A percentile compares a stretch with the other conserved stretches of the same genome.
These are phyloP conservation scores for Lindgomyces ingoldianus DNA, from an alignment of 495 filamentous ascomycete species.

Conservation along the genomic window DNA sequence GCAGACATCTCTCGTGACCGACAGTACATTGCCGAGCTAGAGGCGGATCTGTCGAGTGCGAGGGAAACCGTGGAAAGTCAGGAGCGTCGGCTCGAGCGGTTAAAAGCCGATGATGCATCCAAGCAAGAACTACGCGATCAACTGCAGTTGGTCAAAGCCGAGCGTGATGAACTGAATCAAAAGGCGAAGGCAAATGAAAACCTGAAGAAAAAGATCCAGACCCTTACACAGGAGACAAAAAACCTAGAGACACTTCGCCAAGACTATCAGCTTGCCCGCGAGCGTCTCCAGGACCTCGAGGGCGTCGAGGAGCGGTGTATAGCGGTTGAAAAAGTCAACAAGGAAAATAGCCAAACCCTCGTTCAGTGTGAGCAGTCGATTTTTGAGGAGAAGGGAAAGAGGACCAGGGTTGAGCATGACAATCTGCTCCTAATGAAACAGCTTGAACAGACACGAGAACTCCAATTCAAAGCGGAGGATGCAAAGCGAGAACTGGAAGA, in stretches of 20 bases:
- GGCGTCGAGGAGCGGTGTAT: conserved; percentile 44
- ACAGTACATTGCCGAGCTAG: conserved; percentile 46
- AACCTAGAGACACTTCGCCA: conserved; percentile 35
- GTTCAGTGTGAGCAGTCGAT: conserved; percentile 63
- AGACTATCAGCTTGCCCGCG: conserved; percentile 56
- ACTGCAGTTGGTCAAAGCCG: conserved; percentile 66
- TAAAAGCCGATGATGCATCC: conserved; percentile 48
- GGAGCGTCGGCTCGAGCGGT: conserved; percentile 62
- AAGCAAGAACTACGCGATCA: conserved; percentile 51
- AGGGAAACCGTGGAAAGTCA: conserved; percentile 55
- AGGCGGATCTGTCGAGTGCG: conserved; percentile 41
- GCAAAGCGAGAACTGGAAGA: conserved; percentile 57
- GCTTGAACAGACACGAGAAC: conserved; percentile 56
- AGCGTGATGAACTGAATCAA: conserved; percentile 72
- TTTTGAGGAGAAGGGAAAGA: conserved; percentile 59
- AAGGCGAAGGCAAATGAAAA: conserved; percentile 75
- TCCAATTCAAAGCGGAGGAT: conserved; percentile 58
- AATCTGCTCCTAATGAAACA: conserved; percentile 58
- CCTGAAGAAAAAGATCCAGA: conserved; percentile 69
- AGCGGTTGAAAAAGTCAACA: conserved; percentile 57
- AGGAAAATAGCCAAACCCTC: conserved; percentile 60
- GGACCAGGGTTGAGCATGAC: conserved; percentile 60
- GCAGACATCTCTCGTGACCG: conserved; percentile 38
- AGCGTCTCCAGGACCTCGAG: conserved; percentile 58
- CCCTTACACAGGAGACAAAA: conserved; percentile 56